Percentiles rank a stretch among this genome's conserved stretches.
phyloP scores from a whole-genome alignment of 805 yeast species.

The Saccharomyces mikatae region DNA sequence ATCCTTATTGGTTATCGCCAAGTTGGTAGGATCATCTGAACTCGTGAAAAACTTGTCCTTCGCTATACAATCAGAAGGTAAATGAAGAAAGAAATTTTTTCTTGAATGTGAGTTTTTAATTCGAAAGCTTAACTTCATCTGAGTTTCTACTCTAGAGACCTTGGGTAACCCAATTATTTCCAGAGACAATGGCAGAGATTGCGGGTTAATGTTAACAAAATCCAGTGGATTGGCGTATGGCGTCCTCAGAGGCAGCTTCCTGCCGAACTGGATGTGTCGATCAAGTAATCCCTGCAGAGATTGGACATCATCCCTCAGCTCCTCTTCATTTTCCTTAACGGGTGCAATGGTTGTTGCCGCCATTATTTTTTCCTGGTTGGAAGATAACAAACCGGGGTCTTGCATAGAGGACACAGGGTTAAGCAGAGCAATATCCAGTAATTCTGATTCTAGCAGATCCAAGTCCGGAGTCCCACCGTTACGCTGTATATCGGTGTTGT shows the following conservation, averaged over 20 bases:
- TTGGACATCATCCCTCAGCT: background rate
- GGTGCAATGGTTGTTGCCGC: background rate
- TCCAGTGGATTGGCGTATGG: constrained; percentile 19
- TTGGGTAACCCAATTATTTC: constrained; percentile 58
- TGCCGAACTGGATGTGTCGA: constrained; percentile 16
- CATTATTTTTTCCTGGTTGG: background rate
- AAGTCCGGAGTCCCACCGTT: background rate
- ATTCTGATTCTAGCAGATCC: constrained; percentile 18
- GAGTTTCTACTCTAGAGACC: constrained; percentile 88
- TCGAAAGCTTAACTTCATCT: constrained; percentile 64
- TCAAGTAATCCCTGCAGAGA: background rate
- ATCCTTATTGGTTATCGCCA: background rate
- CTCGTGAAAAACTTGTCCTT: constrained; percentile 58
- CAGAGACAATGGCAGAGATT: constrained; percentile 37
- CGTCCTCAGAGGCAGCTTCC: constrained; percentile 16
- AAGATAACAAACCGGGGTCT: background rate
- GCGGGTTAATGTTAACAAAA: constrained; percentile 22
- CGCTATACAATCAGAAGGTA: constrained; percentile 80
- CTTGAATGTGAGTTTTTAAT: constrained; percentile 49
- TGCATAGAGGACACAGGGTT: constrained; percentile 1
- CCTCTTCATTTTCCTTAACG: background rate
- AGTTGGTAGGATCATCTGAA: background rate
- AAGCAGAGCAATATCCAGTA: constrained; percentile 23
- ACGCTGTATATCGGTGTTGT: background rate
- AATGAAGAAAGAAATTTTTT: constrained; percentile 56